Evolutionary conservation across 192 early-diverging fungal species (phyloP).

Genomic region (Physocladia obscura): DNA sequence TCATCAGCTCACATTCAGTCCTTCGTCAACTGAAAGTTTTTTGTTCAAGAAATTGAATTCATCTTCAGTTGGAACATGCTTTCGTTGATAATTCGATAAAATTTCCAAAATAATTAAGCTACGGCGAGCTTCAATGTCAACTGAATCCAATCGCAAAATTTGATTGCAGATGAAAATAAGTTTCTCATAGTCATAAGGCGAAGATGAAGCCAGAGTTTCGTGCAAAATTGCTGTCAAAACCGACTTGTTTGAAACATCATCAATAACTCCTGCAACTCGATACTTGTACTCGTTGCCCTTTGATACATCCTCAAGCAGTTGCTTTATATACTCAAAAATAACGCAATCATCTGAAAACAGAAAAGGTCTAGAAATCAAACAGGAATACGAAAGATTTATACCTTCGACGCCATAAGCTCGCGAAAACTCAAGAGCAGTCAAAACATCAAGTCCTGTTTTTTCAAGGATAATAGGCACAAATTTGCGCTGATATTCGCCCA

Average conservation of each 20-base stretch:
- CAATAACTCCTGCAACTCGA: constrained; percentile 49
- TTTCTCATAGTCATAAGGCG: constrained; percentile 67
- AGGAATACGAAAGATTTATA: constrained; percentile 6
- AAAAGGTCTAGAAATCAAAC: constrained; percentile 10
- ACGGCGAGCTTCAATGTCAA: constrained; percentile 38
- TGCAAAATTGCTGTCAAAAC: constrained; percentile 47
- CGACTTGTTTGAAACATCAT: constrained; percentile 59
- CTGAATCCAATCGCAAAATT: constrained; percentile 48
- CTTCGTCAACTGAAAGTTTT: neutral
- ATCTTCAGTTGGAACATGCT: constrained; percentile 34
- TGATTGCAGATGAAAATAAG: constrained; percentile 59
- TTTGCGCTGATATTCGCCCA: constrained; percentile 49
- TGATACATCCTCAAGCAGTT: constrained; percentile 35
- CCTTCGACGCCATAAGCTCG: constrained; percentile 58
- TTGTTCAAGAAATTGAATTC: too few species aligned
- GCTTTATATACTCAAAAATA: constrained; percentile 50
- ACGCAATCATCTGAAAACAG: constrained; percentile 43
- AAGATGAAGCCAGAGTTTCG: constrained; percentile 45
- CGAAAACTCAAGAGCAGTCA: constrained; percentile 65
- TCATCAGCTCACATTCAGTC: too few species aligned
- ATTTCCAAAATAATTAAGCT: constrained; percentile 54
- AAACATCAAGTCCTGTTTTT: constrained; percentile 60
- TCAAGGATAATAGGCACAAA: constrained; percentile 60
- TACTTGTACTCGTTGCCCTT: constrained; percentile 33
- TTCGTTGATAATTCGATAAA: constrained; percentile 54